Evolutionary conservation across 2,329 filamentous ascomycete species (phyloP).

Genomic region (Chaetomium strumarium): DNA sequence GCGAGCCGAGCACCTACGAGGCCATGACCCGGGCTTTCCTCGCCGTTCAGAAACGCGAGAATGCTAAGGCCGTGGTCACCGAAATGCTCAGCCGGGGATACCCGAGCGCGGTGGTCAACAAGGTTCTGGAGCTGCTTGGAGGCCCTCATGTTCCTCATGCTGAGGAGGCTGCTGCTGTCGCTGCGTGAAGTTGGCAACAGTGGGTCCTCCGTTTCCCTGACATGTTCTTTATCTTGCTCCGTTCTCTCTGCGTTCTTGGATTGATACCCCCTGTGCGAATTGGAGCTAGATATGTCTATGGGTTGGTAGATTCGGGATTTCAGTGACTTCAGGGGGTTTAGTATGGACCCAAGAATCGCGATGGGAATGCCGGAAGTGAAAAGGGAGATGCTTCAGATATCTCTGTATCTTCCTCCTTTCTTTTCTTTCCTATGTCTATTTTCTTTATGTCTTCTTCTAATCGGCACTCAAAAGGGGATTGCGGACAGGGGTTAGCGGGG

Average conservation of each 20-base stretch:
- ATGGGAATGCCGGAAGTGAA: conserved; percentile 3
- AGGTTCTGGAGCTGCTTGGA: conserved; percentile 84
- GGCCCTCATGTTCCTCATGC: conserved; percentile 35
- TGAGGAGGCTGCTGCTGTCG: conserved; percentile 31
- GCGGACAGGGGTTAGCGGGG: background rate
- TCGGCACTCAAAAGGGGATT: conserved; percentile 2
- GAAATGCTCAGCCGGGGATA: conserved; percentile 92
- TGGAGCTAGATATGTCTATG: background rate
- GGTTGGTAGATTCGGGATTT: background rate
- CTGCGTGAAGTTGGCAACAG: conserved; percentile 3
- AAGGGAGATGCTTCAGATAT: background rate
- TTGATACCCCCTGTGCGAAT: conserved; percentile 20
- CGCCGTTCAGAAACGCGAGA: conserved; percentile 70
- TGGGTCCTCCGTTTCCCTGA: background rate
- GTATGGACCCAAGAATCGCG: conserved; percentile 1
- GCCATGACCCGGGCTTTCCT: conserved; percentile 95
- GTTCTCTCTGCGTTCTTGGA: conserved; percentile 11
- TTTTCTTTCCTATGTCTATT: background rate
- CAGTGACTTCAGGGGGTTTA: background rate
- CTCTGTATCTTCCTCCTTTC: background rate
- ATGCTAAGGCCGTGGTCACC: conserved; percentile 71
- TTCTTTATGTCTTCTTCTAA: background rate
- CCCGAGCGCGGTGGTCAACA: conserved; percentile 83
- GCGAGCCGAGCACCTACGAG: conserved; percentile 97
- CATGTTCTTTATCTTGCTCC: background rate